Percentiles rank a stretch among this genome's conserved stretches.
These are phyloP conservation scores for Coccinonectria pachysandricola DNA, from an alignment of 2,329 filamentous ascomycete species.

Conservation along the genomic window DNA sequence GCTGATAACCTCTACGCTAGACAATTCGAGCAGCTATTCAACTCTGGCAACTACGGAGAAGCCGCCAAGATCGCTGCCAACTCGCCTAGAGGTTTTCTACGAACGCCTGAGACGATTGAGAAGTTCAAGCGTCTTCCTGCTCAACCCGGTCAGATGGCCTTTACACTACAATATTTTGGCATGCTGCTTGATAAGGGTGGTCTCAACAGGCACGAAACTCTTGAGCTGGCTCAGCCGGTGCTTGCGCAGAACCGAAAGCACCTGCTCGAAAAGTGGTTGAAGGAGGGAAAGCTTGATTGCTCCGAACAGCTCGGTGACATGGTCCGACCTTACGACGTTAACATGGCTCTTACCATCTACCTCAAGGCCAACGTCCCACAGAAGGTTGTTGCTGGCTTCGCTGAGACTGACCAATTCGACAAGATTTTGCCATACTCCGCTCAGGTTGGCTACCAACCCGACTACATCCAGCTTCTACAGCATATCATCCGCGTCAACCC, in stretches of 20 bases:
- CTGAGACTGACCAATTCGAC: constrained; percentile 93
- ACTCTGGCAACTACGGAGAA: constrained; percentile 68
- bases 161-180: constrained; percentile 95
- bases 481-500: constrained; percentile 86
- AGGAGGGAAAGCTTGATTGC: constrained; percentile 89
- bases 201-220: constrained; percentile 84
- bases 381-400: constrained; percentile 91
- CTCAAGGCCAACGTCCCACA: constrained; percentile 80
- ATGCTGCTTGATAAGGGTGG: constrained; percentile 92
- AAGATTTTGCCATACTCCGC: constrained; percentile 89
- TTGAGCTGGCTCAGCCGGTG: constrained; percentile 88
- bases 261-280: constrained; percentile 94
- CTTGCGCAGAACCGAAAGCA: constrained; percentile 91
- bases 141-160: constrained; percentile 77
- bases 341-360: constrained; percentile 81
- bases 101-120: constrained; percentile 90
- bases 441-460: constrained; percentile 81
- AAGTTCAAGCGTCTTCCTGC: constrained; percentile 82
- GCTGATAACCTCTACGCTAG: constrained; percentile 88
- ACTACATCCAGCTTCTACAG: constrained; percentile 85
- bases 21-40: constrained; percentile 84
- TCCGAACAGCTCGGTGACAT: constrained; percentile 95
- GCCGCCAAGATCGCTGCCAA: constrained; percentile 95
- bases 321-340: constrained; percentile 79
- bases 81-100: constrained; percentile 89